Conservation (phyloP, 768 basidiomycete genomes). For the Tylopilus sp. region DNA sequence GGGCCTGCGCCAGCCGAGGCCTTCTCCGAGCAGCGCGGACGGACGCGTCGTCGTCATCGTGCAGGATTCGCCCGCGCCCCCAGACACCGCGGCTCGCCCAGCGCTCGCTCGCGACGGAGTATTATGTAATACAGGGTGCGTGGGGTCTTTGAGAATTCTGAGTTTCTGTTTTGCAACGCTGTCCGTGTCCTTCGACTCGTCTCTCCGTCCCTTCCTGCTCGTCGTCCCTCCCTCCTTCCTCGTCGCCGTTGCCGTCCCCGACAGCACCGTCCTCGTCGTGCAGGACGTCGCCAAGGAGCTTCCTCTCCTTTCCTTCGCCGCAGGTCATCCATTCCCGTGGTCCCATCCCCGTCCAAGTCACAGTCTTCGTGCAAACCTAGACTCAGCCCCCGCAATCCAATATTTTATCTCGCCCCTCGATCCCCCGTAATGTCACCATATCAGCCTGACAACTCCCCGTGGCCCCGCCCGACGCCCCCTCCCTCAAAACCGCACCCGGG, state of each 20-base stretch:
- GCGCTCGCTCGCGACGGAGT: too few relatives aligned
- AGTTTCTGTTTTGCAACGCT: constrained; percentile 35
- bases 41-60: too few relatives aligned
- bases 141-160: constrained; percentile 36
- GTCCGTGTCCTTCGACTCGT: constrained; percentile 29
- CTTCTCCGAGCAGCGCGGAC: constrained; percentile 24
- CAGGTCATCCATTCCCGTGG: too few relatives aligned
- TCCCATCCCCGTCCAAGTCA: constrained; percentile 9
- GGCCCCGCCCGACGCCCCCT: constrained; percentile 43
- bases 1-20: constrained; percentile 33
- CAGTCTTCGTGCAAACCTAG: constrained; percentile 24
- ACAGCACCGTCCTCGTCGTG: constrained; percentile 24
- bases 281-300: constrained; percentile 17
- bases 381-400: constrained; percentile 10
- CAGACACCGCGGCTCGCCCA: constrained; percentile 5
- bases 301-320: constrained; percentile 28
- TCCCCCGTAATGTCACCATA: constrained; percentile 36
- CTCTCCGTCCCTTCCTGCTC: constrained; percentile 30
- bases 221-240: constrained; percentile 23
- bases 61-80: too few relatives aligned
- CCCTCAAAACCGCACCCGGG: constrained; percentile 29
- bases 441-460: constrained; percentile 35
- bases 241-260: constrained; percentile 19
- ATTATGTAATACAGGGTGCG: constrained; percentile 20
- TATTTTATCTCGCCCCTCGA: constrained; percentile 23